Evolutionary conservation across 306 rosid genomes (phyloP), one percentile per base, ranked within the genome.

Genomic region (Prunus armeniaca): DNA sequence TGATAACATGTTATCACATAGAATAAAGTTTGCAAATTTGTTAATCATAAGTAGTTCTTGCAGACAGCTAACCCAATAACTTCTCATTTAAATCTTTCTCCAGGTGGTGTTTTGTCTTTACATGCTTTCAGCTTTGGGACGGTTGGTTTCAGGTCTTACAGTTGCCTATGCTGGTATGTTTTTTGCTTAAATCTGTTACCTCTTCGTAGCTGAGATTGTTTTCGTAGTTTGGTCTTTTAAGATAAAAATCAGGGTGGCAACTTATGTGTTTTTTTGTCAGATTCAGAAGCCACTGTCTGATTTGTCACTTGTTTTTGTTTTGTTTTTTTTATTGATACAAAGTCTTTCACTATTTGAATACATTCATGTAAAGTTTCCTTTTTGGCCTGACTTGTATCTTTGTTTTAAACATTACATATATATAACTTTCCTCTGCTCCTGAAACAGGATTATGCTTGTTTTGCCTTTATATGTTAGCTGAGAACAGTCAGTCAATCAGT

Each of bases 141-240:
- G 97, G 89, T 76, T 92, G 47, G 92, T 90, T 73, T 83, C 93
- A 22, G 97, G 93, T 60, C 86, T 82, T 55, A 92, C 98, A 10
- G 89, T 95, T 82, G 96, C 97, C 49, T 95, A 92, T 75, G 87
- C 93, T 62, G 98, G 98, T 89, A 88, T 43, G 91, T 72, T 74
- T 34, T 34, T 54, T 63, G 12, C 72, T 67, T 30, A 14, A 55
- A 62, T 65, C 20, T 72, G 15, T 57, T 74, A 52, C 78, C 41
- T 50, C 18, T 62, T 18, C 14, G 32, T 11, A n/a, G 8, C 50
- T 19, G 30, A 28, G 54, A 43, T 65, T 13, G 45, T 46, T 27
- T 80, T 8, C 28, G 8, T 73, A 15, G 45, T 61, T 72, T 24
- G 43, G 34, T 49, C 67, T 19, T 19, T 22, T 73, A 62, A 69